Evolutionary conservation across 148 eudicot genomes (phyloP).

Genomic region (Euryodendron excelsum): DNA sequence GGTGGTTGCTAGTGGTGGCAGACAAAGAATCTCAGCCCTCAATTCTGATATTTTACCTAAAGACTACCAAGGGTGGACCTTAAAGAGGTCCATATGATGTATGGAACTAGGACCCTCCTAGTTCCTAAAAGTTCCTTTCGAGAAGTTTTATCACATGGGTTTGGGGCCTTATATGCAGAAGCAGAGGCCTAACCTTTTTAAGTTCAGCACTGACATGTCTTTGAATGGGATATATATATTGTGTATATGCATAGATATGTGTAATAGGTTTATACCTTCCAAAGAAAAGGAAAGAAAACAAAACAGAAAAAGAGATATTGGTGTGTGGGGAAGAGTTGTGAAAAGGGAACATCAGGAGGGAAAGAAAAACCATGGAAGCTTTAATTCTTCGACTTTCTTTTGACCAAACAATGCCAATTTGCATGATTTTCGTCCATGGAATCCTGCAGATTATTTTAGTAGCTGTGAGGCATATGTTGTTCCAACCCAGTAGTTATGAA

Average conservation of each 20-base stretch:
- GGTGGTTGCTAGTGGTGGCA: slow-evolving; percentile 8
- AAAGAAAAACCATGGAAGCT: neutral
- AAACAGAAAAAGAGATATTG: neutral
- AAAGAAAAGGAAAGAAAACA: neutral
- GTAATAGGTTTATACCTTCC: neutral
- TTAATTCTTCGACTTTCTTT: neutral
- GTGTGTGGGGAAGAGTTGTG: neutral
- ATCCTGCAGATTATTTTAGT: neutral
- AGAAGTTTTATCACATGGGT: neutral
- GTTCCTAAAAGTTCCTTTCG: neutral
- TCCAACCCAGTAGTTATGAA: neutral
- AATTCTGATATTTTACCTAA: neutral
- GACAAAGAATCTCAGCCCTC: slow-evolving; percentile 4
- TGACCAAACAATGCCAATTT: neutral
- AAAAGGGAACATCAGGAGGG: neutral
- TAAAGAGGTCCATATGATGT: neutral
- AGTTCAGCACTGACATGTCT: neutral
- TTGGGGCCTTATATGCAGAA: neutral
- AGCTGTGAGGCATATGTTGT: neutral
- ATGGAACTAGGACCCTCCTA: too few relatives aligned
- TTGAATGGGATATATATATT: too few relatives aligned
- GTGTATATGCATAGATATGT: neutral
- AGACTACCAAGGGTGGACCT: too few relatives aligned
- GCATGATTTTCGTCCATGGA: neutral
- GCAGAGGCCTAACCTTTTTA: neutral